A percentile compares a stretch with the other conserved stretches of the same genome.
These are phyloP conservation scores for Neofusicoccum umdonicola DNA, from an alignment of 2,329 filamentous ascomycete species.

Conservation along the genomic window DNA sequence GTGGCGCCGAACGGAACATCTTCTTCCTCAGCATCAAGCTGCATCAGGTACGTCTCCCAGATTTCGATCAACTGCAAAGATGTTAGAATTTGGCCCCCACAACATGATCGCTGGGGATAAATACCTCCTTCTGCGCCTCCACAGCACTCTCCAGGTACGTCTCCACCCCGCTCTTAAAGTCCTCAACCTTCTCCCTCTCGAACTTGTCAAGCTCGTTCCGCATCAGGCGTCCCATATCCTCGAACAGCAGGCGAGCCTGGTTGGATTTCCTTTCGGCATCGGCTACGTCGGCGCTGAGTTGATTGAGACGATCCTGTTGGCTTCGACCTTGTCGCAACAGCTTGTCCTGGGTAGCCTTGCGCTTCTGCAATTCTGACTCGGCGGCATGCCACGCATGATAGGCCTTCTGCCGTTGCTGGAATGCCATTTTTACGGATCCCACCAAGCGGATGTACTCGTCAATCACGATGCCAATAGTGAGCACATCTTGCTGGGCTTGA, in stretches of 20 bases:
- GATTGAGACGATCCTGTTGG: conserved; percentile 91
- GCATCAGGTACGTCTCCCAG: conserved; percentile 97
- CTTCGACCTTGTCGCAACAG: conserved; percentile 91
- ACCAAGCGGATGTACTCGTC: conserved; percentile 98
- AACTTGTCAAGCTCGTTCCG: conserved; percentile 87
- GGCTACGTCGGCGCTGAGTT: conserved; percentile 88
- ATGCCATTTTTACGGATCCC: conserved; percentile 90
- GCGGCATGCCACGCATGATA: conserved; percentile 93
- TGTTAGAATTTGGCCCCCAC: not conserved
- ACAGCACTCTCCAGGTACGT: conserved; percentile 96
- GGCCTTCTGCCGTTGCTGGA: conserved; percentile 87
- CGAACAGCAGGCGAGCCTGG: conserved; percentile 84
- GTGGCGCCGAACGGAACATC: conserved; percentile 47
- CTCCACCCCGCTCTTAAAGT: conserved; percentile 95
- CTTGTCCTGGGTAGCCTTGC: conserved; percentile 86
- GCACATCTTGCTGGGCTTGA: conserved; percentile 92
- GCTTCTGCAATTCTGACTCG: conserved; percentile 86
- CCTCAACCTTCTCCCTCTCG: conserved; percentile 95
- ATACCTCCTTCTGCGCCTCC: conserved; percentile 96
- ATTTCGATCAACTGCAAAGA: conserved; percentile 68
- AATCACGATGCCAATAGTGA: conserved; percentile 95
- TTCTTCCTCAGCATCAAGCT: conserved; percentile 90
- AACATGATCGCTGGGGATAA: not conserved
- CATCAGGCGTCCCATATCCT: conserved; percentile 97
- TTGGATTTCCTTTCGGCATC: conserved; percentile 93